Percentiles rank a stretch among this genome's conserved stretches.
These are phyloP conservation scores for Wickerhamiella bombiphila DNA, from an alignment of 805 yeast species.

Conservation along the genomic window DNA sequence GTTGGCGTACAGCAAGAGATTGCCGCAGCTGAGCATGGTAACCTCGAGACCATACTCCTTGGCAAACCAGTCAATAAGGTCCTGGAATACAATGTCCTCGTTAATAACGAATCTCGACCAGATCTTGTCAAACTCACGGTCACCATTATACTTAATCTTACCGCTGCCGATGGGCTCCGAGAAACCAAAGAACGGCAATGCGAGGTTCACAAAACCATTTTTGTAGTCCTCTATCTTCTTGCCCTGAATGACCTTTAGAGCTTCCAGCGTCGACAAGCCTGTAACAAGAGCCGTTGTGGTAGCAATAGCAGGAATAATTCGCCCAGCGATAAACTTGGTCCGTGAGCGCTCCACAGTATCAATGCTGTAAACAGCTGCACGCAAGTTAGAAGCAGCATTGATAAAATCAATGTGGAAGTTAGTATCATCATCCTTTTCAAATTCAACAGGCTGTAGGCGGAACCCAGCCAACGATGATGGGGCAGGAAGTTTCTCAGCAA, in stretches of 20 bases:
- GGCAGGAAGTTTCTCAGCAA: conserved; percentile 72
- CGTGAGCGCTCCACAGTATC: conserved; percentile 78
- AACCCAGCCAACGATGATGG: conserved; percentile 83
- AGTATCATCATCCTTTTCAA: conserved; percentile 95
- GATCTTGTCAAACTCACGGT: conserved; percentile 65
- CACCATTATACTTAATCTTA: conserved; percentile 62
- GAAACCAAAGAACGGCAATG: conserved; percentile 90
- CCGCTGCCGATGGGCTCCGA: conserved; percentile 88
- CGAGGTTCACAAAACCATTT: conserved; percentile 84
- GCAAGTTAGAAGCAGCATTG: conserved; percentile 86
- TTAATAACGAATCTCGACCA: conserved; percentile 85
- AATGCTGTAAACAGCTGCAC: conserved; percentile 83
- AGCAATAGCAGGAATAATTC: conserved; percentile 97
- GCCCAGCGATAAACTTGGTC: conserved; percentile 95
- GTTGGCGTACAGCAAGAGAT: conserved; percentile 76
- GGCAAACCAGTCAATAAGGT: conserved; percentile 60
- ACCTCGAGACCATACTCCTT: conserved; percentile 73
- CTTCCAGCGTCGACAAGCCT: conserved; percentile 82
- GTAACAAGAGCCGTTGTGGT: conserved; percentile 97
- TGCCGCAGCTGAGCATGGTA: conserved; percentile 85
- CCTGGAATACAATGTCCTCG: conserved; percentile 52
- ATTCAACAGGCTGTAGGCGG: conserved; percentile 76
- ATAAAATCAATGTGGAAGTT: conserved; percentile 96
- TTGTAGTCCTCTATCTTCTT: conserved; percentile 73
- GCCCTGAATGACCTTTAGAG: conserved; percentile 74